phyloP scores from a whole-genome alignment of 139 green algal genomes.

The Picochlorum sp. region DNA sequence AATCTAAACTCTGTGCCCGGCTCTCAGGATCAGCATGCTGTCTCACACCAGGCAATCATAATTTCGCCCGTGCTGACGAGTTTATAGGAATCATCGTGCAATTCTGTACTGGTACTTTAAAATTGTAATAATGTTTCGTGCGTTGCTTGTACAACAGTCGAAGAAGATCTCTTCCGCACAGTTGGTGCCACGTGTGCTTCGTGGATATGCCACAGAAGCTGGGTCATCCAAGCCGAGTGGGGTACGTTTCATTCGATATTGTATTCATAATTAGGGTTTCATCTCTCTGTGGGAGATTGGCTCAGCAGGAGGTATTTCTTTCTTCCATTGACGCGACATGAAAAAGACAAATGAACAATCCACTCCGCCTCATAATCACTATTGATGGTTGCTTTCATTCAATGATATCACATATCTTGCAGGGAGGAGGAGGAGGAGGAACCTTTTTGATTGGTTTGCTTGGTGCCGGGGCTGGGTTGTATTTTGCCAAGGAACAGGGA shows the following conservation, averaged over 20 bases:
- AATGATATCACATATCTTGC: too few species aligned
- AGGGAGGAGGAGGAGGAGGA: neutral
- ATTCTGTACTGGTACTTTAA: conserved; percentile 19
- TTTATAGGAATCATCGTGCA: conserved; percentile 6
- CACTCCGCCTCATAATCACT: too few species aligned
- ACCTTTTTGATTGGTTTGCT: conserved; percentile 22
- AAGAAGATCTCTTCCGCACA: too few species aligned
- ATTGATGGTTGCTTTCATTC: too few species aligned
- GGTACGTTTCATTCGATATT: neutral
- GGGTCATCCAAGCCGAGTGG: neutral
- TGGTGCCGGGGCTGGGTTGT: conserved; percentile 25
- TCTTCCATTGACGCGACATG: neutral
- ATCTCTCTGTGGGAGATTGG: too few species aligned
- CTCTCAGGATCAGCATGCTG: conserved; percentile 14
- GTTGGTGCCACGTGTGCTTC: too few species aligned
- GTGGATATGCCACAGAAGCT: conserved; percentile 1
- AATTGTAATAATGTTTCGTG: neutral
- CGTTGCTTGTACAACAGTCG: neutral
- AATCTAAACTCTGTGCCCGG: neutral
- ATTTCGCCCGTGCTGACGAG: conserved; percentile 19
- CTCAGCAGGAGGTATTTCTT: too few species aligned
- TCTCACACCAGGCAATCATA: conserved; percentile 34
- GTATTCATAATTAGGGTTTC: neutral
- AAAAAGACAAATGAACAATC: neutral
- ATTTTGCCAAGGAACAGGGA: conserved; percentile 38